phyloP scores from a whole-genome alignment of 495 filamentous ascomycete genomes.

The Penicillium parvum region DNA sequence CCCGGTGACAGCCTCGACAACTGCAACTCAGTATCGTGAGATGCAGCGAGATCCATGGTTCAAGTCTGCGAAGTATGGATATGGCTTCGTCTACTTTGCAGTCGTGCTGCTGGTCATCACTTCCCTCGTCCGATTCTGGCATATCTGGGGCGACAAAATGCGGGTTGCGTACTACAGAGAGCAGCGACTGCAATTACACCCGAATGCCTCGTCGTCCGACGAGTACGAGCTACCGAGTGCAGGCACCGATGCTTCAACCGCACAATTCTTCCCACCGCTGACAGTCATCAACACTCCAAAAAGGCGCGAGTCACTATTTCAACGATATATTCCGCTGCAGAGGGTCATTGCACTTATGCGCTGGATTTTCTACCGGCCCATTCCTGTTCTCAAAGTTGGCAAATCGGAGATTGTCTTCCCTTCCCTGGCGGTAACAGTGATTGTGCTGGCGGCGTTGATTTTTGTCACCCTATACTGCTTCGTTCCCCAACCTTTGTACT shows the following conservation, averaged over 20 bases:
- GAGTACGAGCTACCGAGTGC: conserved; percentile 66
- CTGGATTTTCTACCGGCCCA: conserved; percentile 81
- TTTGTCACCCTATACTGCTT: conserved; percentile 81
- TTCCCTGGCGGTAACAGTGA: conserved; percentile 61
- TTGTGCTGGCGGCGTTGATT: conserved; percentile 58
- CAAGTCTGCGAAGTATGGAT: conserved; percentile 78
- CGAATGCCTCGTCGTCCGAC: conserved; percentile 53
- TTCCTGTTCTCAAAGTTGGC: conserved; percentile 63
- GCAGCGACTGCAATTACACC: conserved; percentile 50
- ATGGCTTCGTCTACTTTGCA: conserved; percentile 83
- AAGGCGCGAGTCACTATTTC: conserved; percentile 62
- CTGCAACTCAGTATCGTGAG: conserved; percentile 66
- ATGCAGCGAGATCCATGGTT: conserved; percentile 74
- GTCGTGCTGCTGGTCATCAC: conserved; percentile 63
- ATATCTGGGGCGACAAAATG: conserved; percentile 85
- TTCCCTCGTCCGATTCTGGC: conserved; percentile 64
- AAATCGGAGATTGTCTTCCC: conserved; percentile 66
- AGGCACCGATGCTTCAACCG: conserved; percentile 59
- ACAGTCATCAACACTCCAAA: conserved; percentile 40
- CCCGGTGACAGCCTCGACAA: conserved; percentile 63
- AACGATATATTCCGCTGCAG: conserved; percentile 66
- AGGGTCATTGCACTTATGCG: conserved; percentile 70
- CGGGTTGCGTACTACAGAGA: conserved; percentile 79
- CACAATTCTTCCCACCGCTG: conserved; percentile 68
- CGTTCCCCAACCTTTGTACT: conserved; percentile 79